Percentiles rank a stretch among this genome's conserved stretches.
These are phyloP conservation scores for Coprinopsis sp. DNA, from an alignment of 768 basidiomycete species.

Conservation along the genomic window DNA sequence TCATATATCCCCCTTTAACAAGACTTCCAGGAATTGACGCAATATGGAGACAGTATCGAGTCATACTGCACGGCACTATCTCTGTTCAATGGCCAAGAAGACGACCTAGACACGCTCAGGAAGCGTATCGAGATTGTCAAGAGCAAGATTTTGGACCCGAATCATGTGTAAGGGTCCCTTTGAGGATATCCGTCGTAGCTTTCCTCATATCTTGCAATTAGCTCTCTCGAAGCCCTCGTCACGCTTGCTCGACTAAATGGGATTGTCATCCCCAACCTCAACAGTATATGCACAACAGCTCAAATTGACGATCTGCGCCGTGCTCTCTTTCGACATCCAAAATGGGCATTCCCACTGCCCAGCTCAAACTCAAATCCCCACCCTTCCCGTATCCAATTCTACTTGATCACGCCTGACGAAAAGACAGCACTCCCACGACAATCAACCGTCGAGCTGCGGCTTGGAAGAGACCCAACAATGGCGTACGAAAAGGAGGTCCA, in stretches of 20 bases:
- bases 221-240: constrained; percentile 13
- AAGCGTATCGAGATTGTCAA: constrained; percentile 9
- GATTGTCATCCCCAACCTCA: constrained; percentile 14
- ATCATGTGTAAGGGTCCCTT: constrained; percentile 10
- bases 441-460: background rate
- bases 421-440: background rate
- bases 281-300: constrained; percentile 2
- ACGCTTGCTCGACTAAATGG: constrained; percentile 18
- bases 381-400: background rate
- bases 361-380: background rate
- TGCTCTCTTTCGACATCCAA: constrained; percentile 16
- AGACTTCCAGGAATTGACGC: constrained; percentile 13
- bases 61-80: constrained; percentile 14
- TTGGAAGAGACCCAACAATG: background rate
- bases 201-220: background rate
- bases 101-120: constrained; percentile 9
- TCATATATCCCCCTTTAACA: background rate
- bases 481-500: background rate
- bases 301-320: constrained; percentile 11
- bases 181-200: background rate
- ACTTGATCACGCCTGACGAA: background rate
- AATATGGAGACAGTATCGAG: constrained; percentile 19
- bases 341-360: constrained; percentile 7
- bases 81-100: background rate
- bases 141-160: constrained; percentile 14